These are phyloP conservation scores for Marasmius fiardii DNA, from an alignment of 1,284 basidiomycete genomes.

Conservation along the genomic window DNA sequence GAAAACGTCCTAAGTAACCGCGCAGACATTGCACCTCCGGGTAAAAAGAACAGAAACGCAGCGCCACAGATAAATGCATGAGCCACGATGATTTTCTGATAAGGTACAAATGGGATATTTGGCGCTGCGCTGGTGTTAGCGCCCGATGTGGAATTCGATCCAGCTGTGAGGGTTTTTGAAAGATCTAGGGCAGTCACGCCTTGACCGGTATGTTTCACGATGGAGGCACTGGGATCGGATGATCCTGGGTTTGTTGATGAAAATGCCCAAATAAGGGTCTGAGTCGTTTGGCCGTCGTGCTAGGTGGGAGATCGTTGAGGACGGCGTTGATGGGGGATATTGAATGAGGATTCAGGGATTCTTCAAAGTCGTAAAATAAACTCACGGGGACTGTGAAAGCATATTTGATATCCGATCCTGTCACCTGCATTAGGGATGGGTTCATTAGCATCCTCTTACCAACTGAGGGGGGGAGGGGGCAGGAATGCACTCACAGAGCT, in stretches of 20 bases:
- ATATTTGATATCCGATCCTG: constrained; percentile 34
- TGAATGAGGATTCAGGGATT: not conserved
- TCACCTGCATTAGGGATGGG: constrained; percentile 25
- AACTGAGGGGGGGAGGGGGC: too few relatives aligned
- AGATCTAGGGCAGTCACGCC: constrained; percentile 40
- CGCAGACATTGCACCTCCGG: constrained; percentile 55
- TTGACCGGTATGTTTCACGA: constrained; percentile 39
- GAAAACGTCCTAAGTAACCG: constrained; percentile 54
- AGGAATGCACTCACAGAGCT: constrained; percentile 34
- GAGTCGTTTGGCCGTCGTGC: constrained; percentile 34
- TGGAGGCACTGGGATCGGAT: constrained; percentile 29
- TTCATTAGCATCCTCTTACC: not conserved
- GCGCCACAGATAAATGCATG: constrained; percentile 51
- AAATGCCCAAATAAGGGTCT: constrained; percentile 49
- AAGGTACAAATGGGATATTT: constrained; percentile 27
- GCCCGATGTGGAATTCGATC: not conserved
- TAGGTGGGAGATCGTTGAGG: too few relatives aligned
- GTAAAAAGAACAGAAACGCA: constrained; percentile 59
- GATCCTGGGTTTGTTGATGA: constrained; percentile 37
- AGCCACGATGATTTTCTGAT: constrained; percentile 44
- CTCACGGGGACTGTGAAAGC: constrained; percentile 49
- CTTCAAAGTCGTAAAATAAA: constrained; percentile 4
- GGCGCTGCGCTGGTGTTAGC: constrained; percentile 6
- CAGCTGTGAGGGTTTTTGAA: constrained; percentile 22
- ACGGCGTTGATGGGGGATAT: too few relatives aligned